Conservation (phyloP, 306 rosid species). For the Sechiopsis laciniata region DNA sequence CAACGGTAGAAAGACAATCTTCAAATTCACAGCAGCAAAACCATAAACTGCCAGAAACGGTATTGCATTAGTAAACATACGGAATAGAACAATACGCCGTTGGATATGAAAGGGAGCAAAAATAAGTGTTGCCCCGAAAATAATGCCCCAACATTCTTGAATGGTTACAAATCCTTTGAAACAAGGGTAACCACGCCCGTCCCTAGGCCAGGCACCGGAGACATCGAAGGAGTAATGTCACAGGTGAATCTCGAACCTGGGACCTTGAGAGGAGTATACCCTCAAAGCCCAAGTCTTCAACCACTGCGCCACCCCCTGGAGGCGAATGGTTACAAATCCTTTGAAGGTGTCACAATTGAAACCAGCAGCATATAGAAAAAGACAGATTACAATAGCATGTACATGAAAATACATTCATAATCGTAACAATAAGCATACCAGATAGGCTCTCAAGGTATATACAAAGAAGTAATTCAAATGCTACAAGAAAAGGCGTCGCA, state of each 20-base stretch:
- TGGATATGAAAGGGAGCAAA: too few relatives aligned
- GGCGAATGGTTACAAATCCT: not conserved
- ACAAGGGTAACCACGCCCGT: too few relatives aligned
- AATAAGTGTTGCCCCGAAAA: not conserved
- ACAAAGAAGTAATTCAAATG: slow-evolving; percentile 97
- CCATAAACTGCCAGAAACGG: slow-evolving; percentile 49
- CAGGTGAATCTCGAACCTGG: too few relatives aligned
- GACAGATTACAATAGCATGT: not conserved
- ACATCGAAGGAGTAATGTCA: too few relatives aligned
- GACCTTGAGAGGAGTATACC: too few relatives aligned
- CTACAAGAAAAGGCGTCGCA: slow-evolving; percentile 79
- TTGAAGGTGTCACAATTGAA: not conserved
- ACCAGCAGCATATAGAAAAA: not conserved
- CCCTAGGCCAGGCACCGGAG: too few relatives aligned
- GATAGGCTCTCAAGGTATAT: slow-evolving; percentile 80
- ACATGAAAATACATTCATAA: not conserved
- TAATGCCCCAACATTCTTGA: slow-evolving; percentile 4
- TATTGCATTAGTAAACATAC: slow-evolving; percentile 23
- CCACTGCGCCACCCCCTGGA: too few relatives aligned
- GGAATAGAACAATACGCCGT: too few relatives aligned
- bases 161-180: not conserved
- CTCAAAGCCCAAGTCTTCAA: too few relatives aligned
- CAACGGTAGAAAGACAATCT: slow-evolving; percentile 89
- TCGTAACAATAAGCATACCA: slow-evolving; percentile 38
- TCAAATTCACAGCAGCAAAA: slow-evolving; percentile 66